These are phyloP conservation scores for Phytophthora nicotianae DNA, from an alignment of 352 stramenopile species.

Conservation along the genomic window DNA sequence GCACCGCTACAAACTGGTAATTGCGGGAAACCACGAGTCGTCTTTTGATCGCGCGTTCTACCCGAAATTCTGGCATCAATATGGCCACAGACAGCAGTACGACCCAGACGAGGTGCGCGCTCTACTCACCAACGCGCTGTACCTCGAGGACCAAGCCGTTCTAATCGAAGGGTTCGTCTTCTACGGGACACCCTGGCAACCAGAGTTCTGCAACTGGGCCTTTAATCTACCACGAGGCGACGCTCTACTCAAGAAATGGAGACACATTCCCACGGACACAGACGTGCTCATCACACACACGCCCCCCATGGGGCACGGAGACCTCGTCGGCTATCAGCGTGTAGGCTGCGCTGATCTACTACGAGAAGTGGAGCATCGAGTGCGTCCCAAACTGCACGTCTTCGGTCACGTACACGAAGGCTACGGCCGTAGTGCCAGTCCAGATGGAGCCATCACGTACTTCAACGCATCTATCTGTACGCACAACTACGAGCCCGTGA, in stretches of 20 bases:
- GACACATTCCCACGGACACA: conserved; percentile 55
- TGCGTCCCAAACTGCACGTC: conserved; percentile 81
- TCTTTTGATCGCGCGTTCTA: conserved; percentile 79
- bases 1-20: conserved; percentile 80
- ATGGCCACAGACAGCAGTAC: conserved; percentile 70
- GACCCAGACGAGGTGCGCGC: conserved; percentile 71
- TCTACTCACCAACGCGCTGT: conserved; percentile 76
- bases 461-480: conserved; percentile 88
- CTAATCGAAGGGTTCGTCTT: conserved; percentile 77
- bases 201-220: conserved; percentile 86
- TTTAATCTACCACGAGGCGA: conserved; percentile 72
- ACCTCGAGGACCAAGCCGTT: conserved; percentile 78
- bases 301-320: conserved; percentile 79
- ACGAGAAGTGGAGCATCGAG: conserved; percentile 61
- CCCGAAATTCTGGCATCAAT: conserved; percentile 69
- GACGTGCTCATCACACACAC: conserved; percentile 91
- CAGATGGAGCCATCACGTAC: conserved; percentile 79
- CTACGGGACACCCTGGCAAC: conserved; percentile 83
- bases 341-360: conserved; percentile 85
- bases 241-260: conserved; percentile 50
- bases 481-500: conserved; percentile 76
- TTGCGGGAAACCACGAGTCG: conserved; percentile 86
- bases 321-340: conserved; percentile 55
- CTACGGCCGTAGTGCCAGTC: conserved; percentile 69
- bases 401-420: conserved; percentile 93